These are phyloP conservation scores for Aegilops longissima DNA, from an alignment of 176 grass and related monocot genomes.

Conservation along the genomic window DNA sequence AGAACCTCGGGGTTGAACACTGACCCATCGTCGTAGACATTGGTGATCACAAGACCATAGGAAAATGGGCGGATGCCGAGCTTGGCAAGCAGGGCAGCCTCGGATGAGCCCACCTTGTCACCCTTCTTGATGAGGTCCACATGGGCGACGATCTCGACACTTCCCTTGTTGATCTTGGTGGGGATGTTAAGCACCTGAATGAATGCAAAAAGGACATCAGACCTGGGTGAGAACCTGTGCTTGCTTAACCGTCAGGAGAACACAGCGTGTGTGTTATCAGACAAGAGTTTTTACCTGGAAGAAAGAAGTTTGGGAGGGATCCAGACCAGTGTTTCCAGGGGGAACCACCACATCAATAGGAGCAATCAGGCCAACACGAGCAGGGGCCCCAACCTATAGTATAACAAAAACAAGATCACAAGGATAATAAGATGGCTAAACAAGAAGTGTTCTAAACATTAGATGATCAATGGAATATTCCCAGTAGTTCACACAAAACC, in stretches of 20 bases:
- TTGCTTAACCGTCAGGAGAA: not conserved
- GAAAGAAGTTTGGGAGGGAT: conserved; percentile 89
- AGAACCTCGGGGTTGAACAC: conserved; percentile 89
- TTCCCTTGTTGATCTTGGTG: conserved; percentile 92
- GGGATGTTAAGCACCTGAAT: conserved; percentile 84
- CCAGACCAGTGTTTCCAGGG: conserved; percentile 86
- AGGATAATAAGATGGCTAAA: not conserved
- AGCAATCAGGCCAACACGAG: conserved; percentile 83
- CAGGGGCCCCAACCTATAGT: conserved; percentile 76
- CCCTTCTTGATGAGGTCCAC: conserved; percentile 85
- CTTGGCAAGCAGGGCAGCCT: conserved; percentile 77
- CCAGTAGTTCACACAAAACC: not conserved
- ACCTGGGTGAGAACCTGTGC: not conserved
- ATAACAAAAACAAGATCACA: not conserved
- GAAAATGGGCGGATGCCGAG: conserved; percentile 77
- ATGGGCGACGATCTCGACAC: conserved; percentile 70
- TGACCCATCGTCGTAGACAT: conserved; percentile 61
- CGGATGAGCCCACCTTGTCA: conserved; percentile 80
- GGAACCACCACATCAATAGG: conserved; percentile 81
- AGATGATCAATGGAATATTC: not conserved
- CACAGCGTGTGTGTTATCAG: not conserved
- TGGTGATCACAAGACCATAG: conserved; percentile 63
- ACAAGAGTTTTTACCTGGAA: conserved; percentile 58
- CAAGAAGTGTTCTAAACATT: not conserved
- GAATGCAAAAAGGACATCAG: not conserved